Base-by-base conservation (phyloP, 1,284 basidiomycete species). In the Microbotryum saponariae region DNA sequence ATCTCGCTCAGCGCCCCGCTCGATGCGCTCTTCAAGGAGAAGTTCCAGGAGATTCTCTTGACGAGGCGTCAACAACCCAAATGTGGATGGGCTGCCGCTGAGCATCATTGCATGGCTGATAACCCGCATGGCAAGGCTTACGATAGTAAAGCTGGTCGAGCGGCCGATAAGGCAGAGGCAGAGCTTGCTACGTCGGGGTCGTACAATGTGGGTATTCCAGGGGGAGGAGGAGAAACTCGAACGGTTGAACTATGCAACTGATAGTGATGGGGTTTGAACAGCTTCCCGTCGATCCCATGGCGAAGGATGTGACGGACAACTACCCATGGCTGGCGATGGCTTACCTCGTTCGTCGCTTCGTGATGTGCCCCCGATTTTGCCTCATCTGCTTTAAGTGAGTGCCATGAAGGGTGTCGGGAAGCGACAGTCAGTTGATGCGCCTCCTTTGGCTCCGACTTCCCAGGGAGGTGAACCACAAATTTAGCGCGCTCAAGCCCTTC, bases 281-380 rank as follows among this genome's bases (percentile, higher is more conserved):
- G 69, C 65, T 70, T 6, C 69, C 69, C 14, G 31, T 27, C 16
- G 69, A 70, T 27, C 65, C 69, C 16, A 62, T 69, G 63, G 16
- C 23, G 5, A 46, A 51, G 6, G 20, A 29, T 12, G 55, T 54
- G 7, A 54, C 53, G 29, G 60, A 64, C 61, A 70, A 70, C 51
- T 67, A 63, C 49, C 69, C 69, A 7, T 58, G 69, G 14, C 50
- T 65, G 37, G 67, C 67, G 10, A 62, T 63, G 48, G 18, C 57
- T 12, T 70, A 67, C 58, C 59, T 69, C 55, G 18, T 70, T 25
- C 64, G 69, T 20, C 67, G 69, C 29, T 70, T 70, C 56, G 56
- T 68, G 50, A 62, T 69, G 63, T 70, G 67, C 49, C 69, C 69
- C 14, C 53, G 65, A 6, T 67, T 63, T 60, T 70, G 69, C 49